Evolutionary conservation across 2,329 filamentous ascomycete species (phyloP).

Genomic region (Alternaria tenuissima): DNA sequence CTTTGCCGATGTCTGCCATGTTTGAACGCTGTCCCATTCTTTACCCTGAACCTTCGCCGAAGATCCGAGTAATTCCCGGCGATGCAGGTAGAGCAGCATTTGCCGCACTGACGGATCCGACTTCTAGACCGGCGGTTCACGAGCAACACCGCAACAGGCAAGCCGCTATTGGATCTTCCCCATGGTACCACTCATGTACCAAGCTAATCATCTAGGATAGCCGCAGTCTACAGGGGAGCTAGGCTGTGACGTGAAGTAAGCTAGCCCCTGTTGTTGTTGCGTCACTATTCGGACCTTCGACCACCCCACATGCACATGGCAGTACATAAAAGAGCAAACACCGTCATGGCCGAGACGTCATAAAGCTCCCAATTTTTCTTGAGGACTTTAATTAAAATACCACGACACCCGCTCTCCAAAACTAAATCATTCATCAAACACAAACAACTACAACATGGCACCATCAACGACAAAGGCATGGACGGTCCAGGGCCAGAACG

Average conservation of each 20-base stretch:
- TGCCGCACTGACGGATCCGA: neutral
- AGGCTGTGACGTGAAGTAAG: conserved; percentile 12
- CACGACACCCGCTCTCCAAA: neutral
- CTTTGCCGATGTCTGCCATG: conserved; percentile 1
- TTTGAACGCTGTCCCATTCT: neutral
- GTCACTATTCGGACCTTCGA: conserved; percentile 27
- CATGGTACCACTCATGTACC: neutral
- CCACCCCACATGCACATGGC: conserved; percentile 25
- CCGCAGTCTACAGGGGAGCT: conserved; percentile 8
- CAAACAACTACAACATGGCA: conserved; percentile 36
- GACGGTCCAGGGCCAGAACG: conserved; percentile 62
- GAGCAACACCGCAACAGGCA: neutral
- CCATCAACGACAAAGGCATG: conserved; percentile 64
- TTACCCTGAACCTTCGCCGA: neutral
- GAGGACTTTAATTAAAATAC: neutral
- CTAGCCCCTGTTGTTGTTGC: conserved; percentile 26
- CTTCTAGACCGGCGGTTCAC: conserved; percentile 4
- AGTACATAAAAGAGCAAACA: conserved; percentile 19
- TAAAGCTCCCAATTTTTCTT: neutral
- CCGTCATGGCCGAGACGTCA: conserved; percentile 7
- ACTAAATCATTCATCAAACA: neutral
- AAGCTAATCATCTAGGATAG: conserved; percentile 8
- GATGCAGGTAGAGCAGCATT: neutral
- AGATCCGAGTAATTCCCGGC: conserved; percentile 7
- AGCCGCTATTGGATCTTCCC: neutral